Base-by-base conservation (phyloP, 2,329 filamentous ascomycete species). In the Penicillium sp. region DNA sequence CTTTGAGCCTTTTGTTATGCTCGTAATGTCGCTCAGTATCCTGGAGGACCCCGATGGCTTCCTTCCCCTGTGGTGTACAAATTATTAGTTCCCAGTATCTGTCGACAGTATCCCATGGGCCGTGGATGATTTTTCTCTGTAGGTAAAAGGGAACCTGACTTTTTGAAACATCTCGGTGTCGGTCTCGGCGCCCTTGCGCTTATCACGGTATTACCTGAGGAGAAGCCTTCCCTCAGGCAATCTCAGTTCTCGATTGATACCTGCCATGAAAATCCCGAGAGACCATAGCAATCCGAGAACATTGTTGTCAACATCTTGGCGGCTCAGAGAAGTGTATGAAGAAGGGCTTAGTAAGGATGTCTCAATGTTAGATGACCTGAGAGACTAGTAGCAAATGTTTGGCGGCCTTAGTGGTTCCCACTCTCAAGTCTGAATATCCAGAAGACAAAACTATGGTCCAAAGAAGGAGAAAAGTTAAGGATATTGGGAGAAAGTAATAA, bases 181-280 rank as follows among this genome's bases (percentile, higher is more conserved):
- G 3, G 37, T 48, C 25, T 65, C 57, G 38, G 60, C 58, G 4
- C 58, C 55, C 22, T 65, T 66, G 42, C 63, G 57, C 59, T 77
- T 76, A 63, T 77, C 75, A 1, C 75, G 75, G 49, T 77, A 74
- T 53, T 69, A 60, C 49, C 71, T 72, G 28, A 78, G 60, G 7
- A 73, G 73, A n/a, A 77, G 69, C 42, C 57, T 68, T 40, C 73
- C 76, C 64, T 22, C 75, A 78, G 3, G 74, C 70, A 30, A 62
- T 64, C 53, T 74, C 75, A 59, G 77, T 76, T 73, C 37, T 71
- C 69, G 40, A 67, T 33, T 1, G 64, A 65, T n/a, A 73, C 69
- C 43, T 72, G 26, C 8, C 38, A 57, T 3, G 61, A 10, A n/a
- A 76, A 65, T 1, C 68, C 70, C 8, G 77, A 66, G 35, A 69